Evolutionary conservation across 2,329 filamentous ascomycete species (phyloP).

Genomic region (Pseudocercospora macadamiae): DNA sequence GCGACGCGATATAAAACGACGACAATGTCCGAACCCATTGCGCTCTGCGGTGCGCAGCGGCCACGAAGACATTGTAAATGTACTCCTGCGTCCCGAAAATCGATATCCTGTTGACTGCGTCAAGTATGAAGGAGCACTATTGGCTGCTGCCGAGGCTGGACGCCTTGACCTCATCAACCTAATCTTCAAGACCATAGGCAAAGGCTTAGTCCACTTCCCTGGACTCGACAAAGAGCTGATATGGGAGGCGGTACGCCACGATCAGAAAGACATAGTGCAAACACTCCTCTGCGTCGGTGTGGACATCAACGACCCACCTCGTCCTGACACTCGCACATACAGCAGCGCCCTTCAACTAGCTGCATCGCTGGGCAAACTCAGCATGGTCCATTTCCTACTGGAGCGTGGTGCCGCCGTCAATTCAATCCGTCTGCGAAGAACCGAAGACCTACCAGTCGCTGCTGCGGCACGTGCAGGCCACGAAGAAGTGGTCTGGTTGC

Average conservation of each 20-base stretch:
- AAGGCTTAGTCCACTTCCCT: neutral
- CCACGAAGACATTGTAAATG: slow-evolving; percentile 5
- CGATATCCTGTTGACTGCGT: slow-evolving; percentile 1
- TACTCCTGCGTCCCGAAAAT: slow-evolving; percentile 1
- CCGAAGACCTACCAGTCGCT: neutral
- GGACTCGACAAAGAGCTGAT: neutral
- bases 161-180: slow-evolving; percentile 8
- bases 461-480: slow-evolving; percentile 6
- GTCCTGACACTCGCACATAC: neutral
- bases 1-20: neutral
- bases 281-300: neutral
- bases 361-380: neutral
- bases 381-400: neutral
- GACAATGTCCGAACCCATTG: neutral
- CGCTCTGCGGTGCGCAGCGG: neutral
- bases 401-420: slow-evolving; percentile 7
- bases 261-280: neutral
- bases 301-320: neutral
- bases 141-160: slow-evolving; percentile 7
- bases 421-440: neutral
- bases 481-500: neutral
- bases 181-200: slow-evolving; percentile 4
- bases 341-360: neutral
- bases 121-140: slow-evolving; percentile 1
- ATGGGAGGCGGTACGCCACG: slow-evolving; percentile 7